Base-by-base conservation (phyloP, 2,329 filamentous ascomycete genomes). In the Paraphoma sp. region DNA sequence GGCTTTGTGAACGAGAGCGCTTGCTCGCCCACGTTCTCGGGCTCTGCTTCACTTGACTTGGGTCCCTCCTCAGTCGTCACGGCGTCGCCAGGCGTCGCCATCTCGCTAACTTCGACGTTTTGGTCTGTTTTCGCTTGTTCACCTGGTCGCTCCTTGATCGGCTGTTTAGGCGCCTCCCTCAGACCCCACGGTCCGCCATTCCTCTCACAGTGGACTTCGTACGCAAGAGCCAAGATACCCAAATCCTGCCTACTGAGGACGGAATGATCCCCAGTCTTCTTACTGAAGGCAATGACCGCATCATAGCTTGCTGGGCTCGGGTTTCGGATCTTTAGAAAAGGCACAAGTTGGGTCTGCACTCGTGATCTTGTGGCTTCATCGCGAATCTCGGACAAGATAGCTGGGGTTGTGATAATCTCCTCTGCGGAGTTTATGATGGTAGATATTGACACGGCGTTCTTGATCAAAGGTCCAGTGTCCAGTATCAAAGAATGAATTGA, bases 381-480 rank as follows among this genome's bases (percentile, higher is more conserved):
- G 71, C 91, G 82, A 63, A 97, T 96, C 81, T 99, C 95, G 49
- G 87, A 84, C 30, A 98, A 82, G 53, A 99, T 92, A 7, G 90
- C 88, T 0, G 93, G 93, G 0, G 94, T 90, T 1, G 93, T 97
- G 70, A 67, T 76, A 4, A 76, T 63, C 44, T 74, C 64, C 43
- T 95, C 89, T 46, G 92, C 88, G 73, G 92, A 88, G 38, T 86
- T 84, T 49, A 97, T 82, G 10, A 99, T 86, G 0, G 90, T 92
- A 45, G 92, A 96, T 23, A 95, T 86, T 10, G 91, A 83, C 11
- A 94, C 92, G 63, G 95, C 89, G 79, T 97, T 97, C 74, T 94
- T 94, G 76, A 99, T 93, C 58, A 99, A 87, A 7, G 94, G 93
- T 28, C 93, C 94, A 3, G 95, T 90, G 74, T 99, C 95, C 64